phyloP scores from a whole-genome alignment of 1,284 basidiomycete species.

The Trichosporon ovoides region DNA sequence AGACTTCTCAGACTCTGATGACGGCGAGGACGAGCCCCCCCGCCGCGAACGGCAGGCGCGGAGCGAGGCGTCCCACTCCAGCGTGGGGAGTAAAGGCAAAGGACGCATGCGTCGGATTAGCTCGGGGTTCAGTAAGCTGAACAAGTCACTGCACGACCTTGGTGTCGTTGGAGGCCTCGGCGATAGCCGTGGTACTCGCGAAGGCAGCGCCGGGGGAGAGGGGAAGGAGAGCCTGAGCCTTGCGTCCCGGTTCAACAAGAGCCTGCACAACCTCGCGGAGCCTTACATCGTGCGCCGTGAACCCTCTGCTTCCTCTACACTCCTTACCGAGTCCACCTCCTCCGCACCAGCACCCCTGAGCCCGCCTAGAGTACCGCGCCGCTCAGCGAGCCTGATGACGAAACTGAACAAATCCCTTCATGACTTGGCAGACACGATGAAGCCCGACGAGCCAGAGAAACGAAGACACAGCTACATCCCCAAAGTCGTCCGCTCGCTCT shows the following conservation, averaged over 20 bases:
- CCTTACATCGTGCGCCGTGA: background rate
- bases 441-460: background rate
- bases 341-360: too few species aligned
- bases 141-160: background rate
- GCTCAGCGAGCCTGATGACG: background rate
- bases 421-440: background rate
- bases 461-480: background rate
- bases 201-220: too few species aligned
- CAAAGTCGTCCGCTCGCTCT: background rate
- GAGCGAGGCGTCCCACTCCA: background rate
- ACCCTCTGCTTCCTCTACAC: background rate
- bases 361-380: background rate
- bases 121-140: background rate
- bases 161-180: too few species aligned
- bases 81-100: background rate
- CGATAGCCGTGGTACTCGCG: too few species aligned
- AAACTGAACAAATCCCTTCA: background rate
- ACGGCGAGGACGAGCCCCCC: background rate
- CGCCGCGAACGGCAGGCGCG: background rate
- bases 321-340: too few species aligned
- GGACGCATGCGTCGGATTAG: background rate
- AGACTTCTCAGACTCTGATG: background rate
- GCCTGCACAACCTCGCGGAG: conserved; percentile 1
- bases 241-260: background rate
- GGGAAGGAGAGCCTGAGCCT: background rate